Conservation (phyloP, 78 protist genomes). For the Dictyostelium intermedium region DNA sequence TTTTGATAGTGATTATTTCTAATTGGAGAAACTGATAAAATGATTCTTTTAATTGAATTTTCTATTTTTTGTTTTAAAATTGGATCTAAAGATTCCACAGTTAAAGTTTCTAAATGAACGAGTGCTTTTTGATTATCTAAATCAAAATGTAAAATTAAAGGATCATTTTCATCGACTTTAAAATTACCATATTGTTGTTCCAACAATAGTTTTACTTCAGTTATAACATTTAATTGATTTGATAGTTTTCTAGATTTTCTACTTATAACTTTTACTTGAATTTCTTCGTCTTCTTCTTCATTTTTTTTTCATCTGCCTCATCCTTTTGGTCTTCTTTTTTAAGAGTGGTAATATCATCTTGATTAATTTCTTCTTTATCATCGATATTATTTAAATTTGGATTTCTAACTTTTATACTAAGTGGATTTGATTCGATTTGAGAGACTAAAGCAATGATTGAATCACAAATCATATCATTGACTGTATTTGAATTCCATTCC, state of each 20-base stretch:
- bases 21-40: conserved; percentile 54
- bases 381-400: not conserved
- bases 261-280: not conserved
- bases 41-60: conserved; percentile 41
- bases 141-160: conserved; percentile 8
- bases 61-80: conserved; percentile 14
- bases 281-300: not conserved
- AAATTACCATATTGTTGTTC: conserved; percentile 21
- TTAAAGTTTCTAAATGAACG: conserved; percentile 16
- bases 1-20: no score
- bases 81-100: not conserved
- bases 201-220: conserved; percentile 11
- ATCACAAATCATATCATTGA: conserved; percentile 90
- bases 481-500: conserved; percentile 83
- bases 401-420: conserved; percentile 22
- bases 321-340: not conserved
- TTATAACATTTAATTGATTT: not conserved
- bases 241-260: conserved; percentile 42
- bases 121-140: conserved; percentile 35
- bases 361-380: not conserved
- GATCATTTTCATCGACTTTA: conserved; percentile 20
- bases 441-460: conserved; percentile 69
- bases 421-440: conserved; percentile 84
- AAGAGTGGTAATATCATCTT: not conserved
- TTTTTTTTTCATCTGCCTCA: not conserved